Base-by-base conservation (phyloP, 2,329 filamentous ascomycete species). In the Calonectria pauciramosa region DNA sequence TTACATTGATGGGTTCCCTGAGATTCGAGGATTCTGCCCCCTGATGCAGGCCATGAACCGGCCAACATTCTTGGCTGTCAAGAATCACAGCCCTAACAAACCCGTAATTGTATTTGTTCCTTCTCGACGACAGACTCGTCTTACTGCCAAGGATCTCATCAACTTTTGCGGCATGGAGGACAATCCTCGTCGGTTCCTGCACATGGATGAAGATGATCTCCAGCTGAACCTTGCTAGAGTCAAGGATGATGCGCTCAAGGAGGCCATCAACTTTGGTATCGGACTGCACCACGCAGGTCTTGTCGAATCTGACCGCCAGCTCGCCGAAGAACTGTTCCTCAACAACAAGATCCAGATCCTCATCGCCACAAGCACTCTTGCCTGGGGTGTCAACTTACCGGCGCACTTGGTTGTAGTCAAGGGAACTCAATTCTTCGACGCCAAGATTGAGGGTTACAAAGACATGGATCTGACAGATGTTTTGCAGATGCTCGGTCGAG, bases 11-110 rank as follows among this genome's bases (percentile, higher is more conserved):
- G 97, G 97, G 0, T 99, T 99, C 83, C 96, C 97, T 0, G 95
- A 99, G 82, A 94, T 97, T 79, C 92, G 96, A 74, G 97, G 97
- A 0, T 99, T 99, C 87, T 99, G 96, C 81, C 96, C 97, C 0
- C 86, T 99, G 78, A 99, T 99, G 97, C 96, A 99, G 86, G 98
- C 96, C 0, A 99, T 99, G 97, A 99, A 99, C 82, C 91, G 97
- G 9, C 97, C 97, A 2, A 98, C 97, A 0, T 99, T 99, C 86
- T 88, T 99, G 38, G 97, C 97, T 0, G 97, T 99, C 85, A 98
- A 99, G 85, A 95, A 93, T 14, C 97, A 99, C 85, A 98, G 96
- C 52, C 97, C 97, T 0, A 93, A 96, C 68, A 99, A 99, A 85
- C 97, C 97, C 0, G 97, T 99, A 11, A 99, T 99, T 83, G 97